These are phyloP conservation scores for Akanthomyces uredinophilus DNA, from an alignment of 2,329 filamentous ascomycete species.

Conservation along the genomic window DNA sequence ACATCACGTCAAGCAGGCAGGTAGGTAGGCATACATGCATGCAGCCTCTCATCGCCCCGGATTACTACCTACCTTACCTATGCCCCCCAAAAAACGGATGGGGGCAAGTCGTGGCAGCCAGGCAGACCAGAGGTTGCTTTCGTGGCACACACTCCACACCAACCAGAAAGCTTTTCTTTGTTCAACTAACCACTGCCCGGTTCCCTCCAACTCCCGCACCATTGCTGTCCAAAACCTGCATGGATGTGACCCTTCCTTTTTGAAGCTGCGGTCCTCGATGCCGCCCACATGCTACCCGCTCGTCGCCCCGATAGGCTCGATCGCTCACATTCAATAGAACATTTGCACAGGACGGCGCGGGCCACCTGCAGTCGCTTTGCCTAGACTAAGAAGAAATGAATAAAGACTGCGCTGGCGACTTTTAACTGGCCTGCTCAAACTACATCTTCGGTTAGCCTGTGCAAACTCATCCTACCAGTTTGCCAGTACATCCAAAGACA, in stretches of 20 bases:
- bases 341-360: background rate
- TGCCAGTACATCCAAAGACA: no score
- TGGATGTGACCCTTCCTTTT: background rate
- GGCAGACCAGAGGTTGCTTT: background rate
- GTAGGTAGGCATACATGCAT: no score
- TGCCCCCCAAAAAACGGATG: no score
- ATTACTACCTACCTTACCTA: no score
- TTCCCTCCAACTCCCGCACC: no score
- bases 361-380: background rate
- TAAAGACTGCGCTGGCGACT: background rate
- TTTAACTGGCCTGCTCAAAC: background rate
- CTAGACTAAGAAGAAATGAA: background rate
- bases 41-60: no score
- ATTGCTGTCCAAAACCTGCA: background rate
- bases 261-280: no score
- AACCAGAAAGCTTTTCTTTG: no score
- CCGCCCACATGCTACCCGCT: background rate
- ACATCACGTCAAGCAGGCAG: background rate
- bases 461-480: background rate
- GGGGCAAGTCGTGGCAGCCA: background rate
- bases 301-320: background rate
- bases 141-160: background rate
- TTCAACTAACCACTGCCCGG: no score
- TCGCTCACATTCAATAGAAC: constrained; percentile 5
- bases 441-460: no score